Percentiles rank a stretch among this genome's conserved stretches.
Conservation (phyloP, 805 yeast genomes). For the Kregervanrija fluxuum region DNA sequence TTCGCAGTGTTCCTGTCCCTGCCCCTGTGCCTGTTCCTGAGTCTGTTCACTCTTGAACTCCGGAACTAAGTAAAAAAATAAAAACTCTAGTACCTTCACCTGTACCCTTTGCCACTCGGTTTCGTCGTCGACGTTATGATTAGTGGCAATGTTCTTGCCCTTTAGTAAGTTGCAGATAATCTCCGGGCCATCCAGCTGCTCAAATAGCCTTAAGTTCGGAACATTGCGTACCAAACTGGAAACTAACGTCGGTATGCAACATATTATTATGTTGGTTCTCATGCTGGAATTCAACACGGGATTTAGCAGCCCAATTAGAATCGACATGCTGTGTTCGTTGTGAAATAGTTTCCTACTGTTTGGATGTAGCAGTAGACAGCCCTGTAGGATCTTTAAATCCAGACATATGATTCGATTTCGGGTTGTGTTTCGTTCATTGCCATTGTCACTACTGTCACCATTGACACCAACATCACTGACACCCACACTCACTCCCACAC, state of each 20-base stretch:
- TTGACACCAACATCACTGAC: no score
- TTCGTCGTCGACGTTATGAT: not conserved
- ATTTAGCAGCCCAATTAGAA: slow-evolving; percentile 23
- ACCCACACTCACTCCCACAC: no score
- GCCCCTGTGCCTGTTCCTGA: no score
- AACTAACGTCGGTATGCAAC: slow-evolving; percentile 47
- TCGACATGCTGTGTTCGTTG: slow-evolving; percentile 33
- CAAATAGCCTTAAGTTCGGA: slow-evolving; percentile 52
- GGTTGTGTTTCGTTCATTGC: no score
- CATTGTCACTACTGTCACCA: no score
- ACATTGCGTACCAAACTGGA: slow-evolving; percentile 52
- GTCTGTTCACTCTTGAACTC: slow-evolving; percentile 30
- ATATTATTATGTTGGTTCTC: slow-evolving; percentile 24
- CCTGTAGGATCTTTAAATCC: slow-evolving; percentile 42
- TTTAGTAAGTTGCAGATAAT: slow-evolving; percentile 41
- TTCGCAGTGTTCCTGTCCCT: not conserved
- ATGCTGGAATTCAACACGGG: slow-evolving; percentile 3
- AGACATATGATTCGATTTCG: slow-evolving; percentile 2
- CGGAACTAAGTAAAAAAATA: slow-evolving; percentile 61
- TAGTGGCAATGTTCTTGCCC: slow-evolving; percentile 3
- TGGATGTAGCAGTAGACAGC: slow-evolving; percentile 53
- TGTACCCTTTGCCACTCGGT: slow-evolving; percentile 43
- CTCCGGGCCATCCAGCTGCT: slow-evolving; percentile 47
- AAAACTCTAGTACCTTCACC: slow-evolving; percentile 59
- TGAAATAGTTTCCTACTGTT: slow-evolving; percentile 43